Conservation (phyloP, 257 asterid genomes). For the Nemophila menziesii region DNA sequence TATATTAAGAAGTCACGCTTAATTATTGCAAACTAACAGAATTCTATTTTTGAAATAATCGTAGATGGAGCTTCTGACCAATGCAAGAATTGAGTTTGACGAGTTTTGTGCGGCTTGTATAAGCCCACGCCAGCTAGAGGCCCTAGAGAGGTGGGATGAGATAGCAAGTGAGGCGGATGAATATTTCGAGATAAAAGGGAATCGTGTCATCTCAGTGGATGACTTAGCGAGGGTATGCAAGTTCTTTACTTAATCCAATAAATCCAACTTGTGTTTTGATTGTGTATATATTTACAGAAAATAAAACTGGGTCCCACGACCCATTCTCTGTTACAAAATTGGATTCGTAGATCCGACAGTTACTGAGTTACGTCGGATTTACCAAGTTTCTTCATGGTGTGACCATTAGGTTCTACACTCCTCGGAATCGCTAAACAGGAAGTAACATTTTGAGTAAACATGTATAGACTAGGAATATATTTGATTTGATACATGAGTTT, state of each 20-base stretch:
- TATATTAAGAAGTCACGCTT: no score
- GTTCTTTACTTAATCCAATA: not conserved
- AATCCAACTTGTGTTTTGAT: not conserved
- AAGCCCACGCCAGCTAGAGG: conserved; percentile 75
- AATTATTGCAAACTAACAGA: not conserved
- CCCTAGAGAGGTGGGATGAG: conserved; percentile 85
- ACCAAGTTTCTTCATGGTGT: conserved; percentile 94
- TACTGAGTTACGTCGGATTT: conserved; percentile 71
- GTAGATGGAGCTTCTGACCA: conserved; percentile 78
- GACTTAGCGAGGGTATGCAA: conserved; percentile 69
- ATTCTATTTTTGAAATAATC: conserved; percentile 2
- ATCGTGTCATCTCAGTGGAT: conserved; percentile 55
- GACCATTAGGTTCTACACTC: no score
- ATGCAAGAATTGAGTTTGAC: conserved; percentile 63
- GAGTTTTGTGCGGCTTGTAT: conserved; percentile 90
- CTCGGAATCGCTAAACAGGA: no score
- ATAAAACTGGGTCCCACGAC: conserved; percentile 66
- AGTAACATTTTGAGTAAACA: no score
- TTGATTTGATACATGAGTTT: no score
- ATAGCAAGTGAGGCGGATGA: conserved; percentile 63
- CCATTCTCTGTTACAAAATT: conserved; percentile 57
- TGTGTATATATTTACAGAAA: conserved; percentile 40
- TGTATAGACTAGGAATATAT: no score
- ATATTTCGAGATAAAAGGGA: conserved; percentile 68
- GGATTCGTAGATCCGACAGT: conserved; percentile 60